Evolutionary conservation across 768 basidiomycete species (phyloP), one percentile per base, ranked within the genome.

Genomic region (Gautieria morchelliformis): DNA sequence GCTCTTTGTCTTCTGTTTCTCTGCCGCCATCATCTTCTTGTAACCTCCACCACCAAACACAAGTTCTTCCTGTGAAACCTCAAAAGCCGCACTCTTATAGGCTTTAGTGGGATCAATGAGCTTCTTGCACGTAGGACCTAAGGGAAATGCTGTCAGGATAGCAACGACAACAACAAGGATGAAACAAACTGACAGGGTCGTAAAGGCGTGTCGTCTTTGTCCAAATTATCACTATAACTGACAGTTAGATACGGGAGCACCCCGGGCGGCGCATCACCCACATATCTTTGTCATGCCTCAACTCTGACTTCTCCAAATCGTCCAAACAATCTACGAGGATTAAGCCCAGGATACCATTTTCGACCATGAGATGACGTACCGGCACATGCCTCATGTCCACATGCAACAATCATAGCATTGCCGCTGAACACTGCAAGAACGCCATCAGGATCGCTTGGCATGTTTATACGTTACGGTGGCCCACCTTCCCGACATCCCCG

Each of bases 11-110:
- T 56, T 46, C 17, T 45, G 24, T 22, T 45, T 37, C 17, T 37
- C 17, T 2, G 32, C 47, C 0, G 24, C 46, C 22, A 49, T 17
- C 22, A 27, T 20, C 33, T 57, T 39, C 45, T 44, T 47, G 37
- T 33, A 57, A 12, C 56, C 56, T 6, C 32, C 54, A 20, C 56
- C 47, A 6, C 56, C 56, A n/a, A 57, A 57, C 11, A 49, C 67
- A 6, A 87, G 63, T 56, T 87, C 84, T 39, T 83, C 78, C 3
- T 77, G 75, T 0, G 79, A 74, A 0, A 89, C 84, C 63, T 85
- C 79, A 63, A 93, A 92, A 0, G 87, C 87, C 1, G 70, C 67
- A 1, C 82, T 75, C 45, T 74, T 74, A 76, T 85, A 93, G 27
- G 83, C 11, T 22, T 57, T 57, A 32, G 27, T 68, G 15, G 80